phyloP scores from a whole-genome alignment of 176 grass and related monocot genomes.

The Dactylis glomerata region DNA sequence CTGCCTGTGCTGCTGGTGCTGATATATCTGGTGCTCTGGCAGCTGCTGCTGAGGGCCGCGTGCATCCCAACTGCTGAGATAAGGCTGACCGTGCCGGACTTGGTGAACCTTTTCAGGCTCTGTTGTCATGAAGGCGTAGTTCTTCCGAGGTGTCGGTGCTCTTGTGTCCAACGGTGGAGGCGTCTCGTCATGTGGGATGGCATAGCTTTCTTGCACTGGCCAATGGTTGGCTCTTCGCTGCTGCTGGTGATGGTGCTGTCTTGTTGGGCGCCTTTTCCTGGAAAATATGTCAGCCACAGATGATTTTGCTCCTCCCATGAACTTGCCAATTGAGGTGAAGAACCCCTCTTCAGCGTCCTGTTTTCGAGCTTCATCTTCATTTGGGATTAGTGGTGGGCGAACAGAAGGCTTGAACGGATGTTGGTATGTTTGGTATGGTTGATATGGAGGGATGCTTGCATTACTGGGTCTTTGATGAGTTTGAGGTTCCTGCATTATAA shows the following conservation, averaged over 20 bases:
- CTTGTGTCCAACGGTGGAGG: conserved; percentile 66
- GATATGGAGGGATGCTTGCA: conserved; percentile 58
- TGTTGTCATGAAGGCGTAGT: conserved; percentile 75
- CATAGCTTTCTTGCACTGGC: conserved; percentile 84
- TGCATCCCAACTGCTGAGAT: conserved; percentile 49
- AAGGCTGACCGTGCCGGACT: conserved; percentile 42
- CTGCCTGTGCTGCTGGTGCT: conserved; percentile 19
- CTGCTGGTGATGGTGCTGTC: conserved; percentile 51
- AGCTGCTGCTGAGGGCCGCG: conserved; percentile 35
- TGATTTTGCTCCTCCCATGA: conserved; percentile 70
- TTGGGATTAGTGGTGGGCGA: conserved; percentile 57
- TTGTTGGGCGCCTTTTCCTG: conserved; percentile 48
- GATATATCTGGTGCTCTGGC: conserved; percentile 55
- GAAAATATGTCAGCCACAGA: conserved; percentile 59
- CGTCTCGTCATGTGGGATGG: conserved; percentile 69
- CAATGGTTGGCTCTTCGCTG: conserved; percentile 44
- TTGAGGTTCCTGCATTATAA: conserved; percentile 54
- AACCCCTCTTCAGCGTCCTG: conserved; percentile 69
- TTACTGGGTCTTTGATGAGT: conserved; percentile 35
- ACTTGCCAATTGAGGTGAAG: conserved; percentile 64
- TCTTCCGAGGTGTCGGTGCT: conserved; percentile 68
- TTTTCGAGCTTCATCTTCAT: conserved; percentile 49
- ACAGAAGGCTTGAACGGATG: conserved; percentile 64
- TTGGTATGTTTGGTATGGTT: conserved; percentile 54
- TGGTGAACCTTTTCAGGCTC: conserved; percentile 83